Evolutionary conservation across 805 yeast genomes (phyloP), one percentile per base, ranked within the genome.

Genomic region (Cyberlindnera xylosilytica): DNA sequence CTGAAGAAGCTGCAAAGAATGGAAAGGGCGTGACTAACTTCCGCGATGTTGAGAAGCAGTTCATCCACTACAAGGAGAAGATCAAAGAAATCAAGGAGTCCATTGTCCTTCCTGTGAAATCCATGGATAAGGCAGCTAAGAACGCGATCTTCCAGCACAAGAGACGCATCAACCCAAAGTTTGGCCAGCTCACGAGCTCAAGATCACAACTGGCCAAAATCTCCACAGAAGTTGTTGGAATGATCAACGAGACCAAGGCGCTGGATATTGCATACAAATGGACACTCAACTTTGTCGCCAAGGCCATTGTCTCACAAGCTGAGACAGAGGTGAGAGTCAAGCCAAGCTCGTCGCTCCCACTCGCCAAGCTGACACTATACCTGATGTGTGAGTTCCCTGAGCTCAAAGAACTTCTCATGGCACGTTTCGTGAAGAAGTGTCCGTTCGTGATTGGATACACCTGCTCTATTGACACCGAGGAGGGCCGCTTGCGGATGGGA

Each of bases 361-460:
- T 93, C 34, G 96, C 87, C 0, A 74, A 73, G 53, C 63, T 91
- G 26, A 68, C 91, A 0, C 56, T 76, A 15, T 68, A 70, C 24
- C 57, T 89, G 31, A 57, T 88, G 53, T 57, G 72, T 15, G 65
- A 62, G 26, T 73, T 68, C 52, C 73, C 76, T 0, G 74, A 69
- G 26, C 47, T 71, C 44, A 55, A 60, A 32, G 69, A 67, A 23
- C 58, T 62, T 10, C 49, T 71, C 22, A 65, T 80, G 57, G 95
- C 98, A 0, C 74, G 98, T 49, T 77, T 90, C 57, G 86, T 88
- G 26, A 91, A 91, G 62, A 88, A 89, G 56, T 93, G 98, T 58
- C 97, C 98, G 1, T 76, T 75, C 46, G 75, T 90, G 16, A 80
- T 93, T 35, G 99, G 99, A 0, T 91, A 73, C 60, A 72, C 85